A percentile compares a stretch with the other conserved stretches of the same genome.
Conservation (phyloP, 2,329 filamentous ascomycete genomes). For the Aspergillus phoenicis region DNA sequence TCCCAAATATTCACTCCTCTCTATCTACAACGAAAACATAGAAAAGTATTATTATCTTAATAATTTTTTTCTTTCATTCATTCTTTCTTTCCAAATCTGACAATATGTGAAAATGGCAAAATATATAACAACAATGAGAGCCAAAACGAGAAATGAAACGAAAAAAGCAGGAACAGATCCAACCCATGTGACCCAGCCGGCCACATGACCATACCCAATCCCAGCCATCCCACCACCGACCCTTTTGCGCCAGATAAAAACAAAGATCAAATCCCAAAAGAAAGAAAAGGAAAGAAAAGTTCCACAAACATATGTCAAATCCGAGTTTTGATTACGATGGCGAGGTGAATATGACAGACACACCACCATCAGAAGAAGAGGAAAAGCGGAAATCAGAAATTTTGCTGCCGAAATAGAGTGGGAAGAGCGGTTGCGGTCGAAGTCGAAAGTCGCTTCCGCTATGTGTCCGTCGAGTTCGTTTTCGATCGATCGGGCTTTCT, state of each 20-base stretch:
- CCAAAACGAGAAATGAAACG: slow-evolving; percentile 6
- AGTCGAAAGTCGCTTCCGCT: not conserved
- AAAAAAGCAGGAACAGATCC: slow-evolving; percentile 3
- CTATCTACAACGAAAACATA: not conserved
- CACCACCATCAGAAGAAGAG: not conserved
- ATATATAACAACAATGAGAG: not conserved
- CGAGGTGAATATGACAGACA: not conserved
- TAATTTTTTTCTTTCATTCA: not conserved
- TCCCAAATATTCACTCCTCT: not conserved
- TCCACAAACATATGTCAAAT: slow-evolving; percentile 21
- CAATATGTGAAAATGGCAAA: not conserved
- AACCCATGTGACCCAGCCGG: not conserved
- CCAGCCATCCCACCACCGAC: slow-evolving; percentile 1
- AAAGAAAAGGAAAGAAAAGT: slow-evolving; percentile 14
- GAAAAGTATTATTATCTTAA: not conserved
- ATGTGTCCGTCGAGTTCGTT: not conserved
- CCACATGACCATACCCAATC: not conserved
- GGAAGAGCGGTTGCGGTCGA: not conserved
- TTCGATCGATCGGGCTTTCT: not conserved
- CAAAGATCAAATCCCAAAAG: not conserved
- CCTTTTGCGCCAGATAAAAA: slow-evolving; percentile 4
- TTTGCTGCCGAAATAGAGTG: not conserved
- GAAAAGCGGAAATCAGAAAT: not conserved
- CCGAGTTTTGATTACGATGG: not conserved
- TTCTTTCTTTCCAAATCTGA: not conserved